Evolutionary conservation across 768 basidiomycete genomes (phyloP).

Genomic region (Pleurotus djamor): DNA sequence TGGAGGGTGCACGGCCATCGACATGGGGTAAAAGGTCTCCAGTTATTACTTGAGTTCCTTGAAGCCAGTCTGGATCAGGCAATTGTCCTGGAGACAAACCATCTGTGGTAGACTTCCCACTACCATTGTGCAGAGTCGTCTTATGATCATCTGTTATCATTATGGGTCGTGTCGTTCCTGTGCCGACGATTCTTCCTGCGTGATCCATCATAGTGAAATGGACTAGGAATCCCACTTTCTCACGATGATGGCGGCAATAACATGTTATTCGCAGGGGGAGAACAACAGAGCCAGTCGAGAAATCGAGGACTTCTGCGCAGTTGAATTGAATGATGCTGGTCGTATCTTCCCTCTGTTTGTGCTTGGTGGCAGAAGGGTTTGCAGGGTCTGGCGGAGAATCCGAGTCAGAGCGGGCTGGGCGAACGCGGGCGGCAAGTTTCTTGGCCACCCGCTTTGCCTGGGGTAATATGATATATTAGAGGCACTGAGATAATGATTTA

Average conservation of each 20-base stretch:
- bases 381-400: constrained; percentile 58
- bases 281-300: constrained; percentile 81
- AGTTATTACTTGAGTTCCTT: constrained; percentile 20
- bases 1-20: constrained; percentile 40
- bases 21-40: constrained; percentile 21
- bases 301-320: constrained; percentile 86
- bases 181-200: constrained; percentile 75
- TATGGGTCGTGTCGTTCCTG: constrained; percentile 83
- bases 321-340: constrained; percentile 95
- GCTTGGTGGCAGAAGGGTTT: constrained; percentile 35
- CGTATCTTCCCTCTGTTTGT: constrained; percentile 60
- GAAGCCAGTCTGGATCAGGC: constrained; percentile 51
- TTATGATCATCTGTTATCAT: constrained; percentile 99
- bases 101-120: background rate
- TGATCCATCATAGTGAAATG: constrained; percentile 84
- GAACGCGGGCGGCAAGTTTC: constrained; percentile 81
- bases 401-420: constrained; percentile 75
- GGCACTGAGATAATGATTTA: background rate
- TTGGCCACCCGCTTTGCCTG: constrained; percentile 89
- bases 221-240: constrained; percentile 93
- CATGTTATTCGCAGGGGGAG: constrained; percentile 97
- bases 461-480: constrained; percentile 7
- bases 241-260: constrained; percentile 97
- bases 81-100: constrained; percentile 4
- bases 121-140: constrained; percentile 31